These are phyloP conservation scores for Peziza echinospora DNA, from an alignment of 495 filamentous ascomycete species.

Conservation along the genomic window DNA sequence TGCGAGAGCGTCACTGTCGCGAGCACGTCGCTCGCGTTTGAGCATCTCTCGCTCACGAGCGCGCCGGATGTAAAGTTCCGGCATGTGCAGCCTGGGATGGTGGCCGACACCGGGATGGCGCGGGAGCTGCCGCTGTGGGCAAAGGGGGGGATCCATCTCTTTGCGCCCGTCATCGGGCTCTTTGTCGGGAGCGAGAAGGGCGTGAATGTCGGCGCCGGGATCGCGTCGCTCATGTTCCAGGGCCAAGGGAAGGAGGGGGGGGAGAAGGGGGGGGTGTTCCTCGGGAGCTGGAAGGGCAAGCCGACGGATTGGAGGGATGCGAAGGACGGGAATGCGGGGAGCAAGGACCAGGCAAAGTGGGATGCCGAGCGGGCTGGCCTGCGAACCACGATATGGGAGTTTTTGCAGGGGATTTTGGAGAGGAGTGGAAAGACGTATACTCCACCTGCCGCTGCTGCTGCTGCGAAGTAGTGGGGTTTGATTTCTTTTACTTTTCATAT, in stretches of 20 bases:
- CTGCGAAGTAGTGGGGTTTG: too few relatives aligned
- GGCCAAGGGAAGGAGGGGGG: constrained; percentile 8
- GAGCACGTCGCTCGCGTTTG: constrained; percentile 11
- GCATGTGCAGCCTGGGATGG: constrained; percentile 9
- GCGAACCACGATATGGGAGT: constrained; percentile 8
- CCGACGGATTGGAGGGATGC: constrained; percentile 5
- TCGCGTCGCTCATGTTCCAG: constrained; percentile 10
- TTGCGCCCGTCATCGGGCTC: not conserved
- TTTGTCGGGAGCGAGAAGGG: constrained; percentile 3
- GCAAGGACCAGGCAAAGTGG: not conserved
- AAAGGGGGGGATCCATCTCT: not conserved
- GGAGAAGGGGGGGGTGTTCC: constrained; percentile 5
- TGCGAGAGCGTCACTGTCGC: constrained; percentile 8
- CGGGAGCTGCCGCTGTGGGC: constrained; percentile 8
- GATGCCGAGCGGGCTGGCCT: constrained; percentile 12
- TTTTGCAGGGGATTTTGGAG: not conserved
- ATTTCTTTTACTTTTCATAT: too few relatives aligned
- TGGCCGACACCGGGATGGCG: constrained; percentile 4
- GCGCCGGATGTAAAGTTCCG: constrained; percentile 11
- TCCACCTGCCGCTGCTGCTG: too few relatives aligned
- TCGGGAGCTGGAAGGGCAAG: constrained; percentile 14
- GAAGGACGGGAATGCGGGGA: not conserved
- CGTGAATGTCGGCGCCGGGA: constrained; percentile 12
- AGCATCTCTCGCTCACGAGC: constrained; percentile 8
- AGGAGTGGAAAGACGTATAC: not conserved